These are phyloP conservation scores for Aureobasidium sp. DNA, from an alignment of 2,329 filamentous ascomycete species.

Conservation along the genomic window DNA sequence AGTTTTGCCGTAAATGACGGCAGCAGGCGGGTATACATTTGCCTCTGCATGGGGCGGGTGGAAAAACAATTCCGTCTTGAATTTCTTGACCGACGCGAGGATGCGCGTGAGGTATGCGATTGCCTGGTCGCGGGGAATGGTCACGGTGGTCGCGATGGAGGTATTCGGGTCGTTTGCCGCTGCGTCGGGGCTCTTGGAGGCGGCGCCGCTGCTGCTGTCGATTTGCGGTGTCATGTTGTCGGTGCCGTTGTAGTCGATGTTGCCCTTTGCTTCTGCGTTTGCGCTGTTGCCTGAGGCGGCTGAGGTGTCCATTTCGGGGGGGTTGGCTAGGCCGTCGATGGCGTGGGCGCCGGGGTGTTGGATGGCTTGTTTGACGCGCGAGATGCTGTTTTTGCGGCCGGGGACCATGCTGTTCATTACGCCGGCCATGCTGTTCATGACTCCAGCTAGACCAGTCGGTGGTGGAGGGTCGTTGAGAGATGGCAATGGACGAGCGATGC, in stretches of 20 bases:
- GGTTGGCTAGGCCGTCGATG: constrained; percentile 21
- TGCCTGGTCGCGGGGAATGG: constrained; percentile 46
- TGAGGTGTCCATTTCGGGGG: constrained; percentile 21
- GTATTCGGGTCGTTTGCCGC: constrained; percentile 14
- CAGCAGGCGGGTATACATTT: constrained; percentile 75
- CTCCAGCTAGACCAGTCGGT: constrained; percentile 32
- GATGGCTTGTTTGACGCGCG: constrained; percentile 7
- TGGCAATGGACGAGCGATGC: constrained; percentile 59
- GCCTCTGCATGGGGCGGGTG: constrained; percentile 46
- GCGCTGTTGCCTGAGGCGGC: constrained; percentile 31
- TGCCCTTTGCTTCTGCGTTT: constrained; percentile 14
- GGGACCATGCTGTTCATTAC: constrained; percentile 28
- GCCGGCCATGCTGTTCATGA: constrained; percentile 40
- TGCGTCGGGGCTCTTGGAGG: constrained; percentile 1
- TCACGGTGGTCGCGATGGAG: constrained; percentile 33
- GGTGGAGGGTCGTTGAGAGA: constrained; percentile 33
- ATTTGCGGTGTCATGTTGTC: constrained; percentile 23
- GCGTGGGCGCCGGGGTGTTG: constrained; percentile 14
- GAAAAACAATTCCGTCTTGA: constrained; percentile 67
- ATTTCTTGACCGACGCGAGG: constrained; percentile 59
- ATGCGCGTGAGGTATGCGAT: constrained; percentile 65
- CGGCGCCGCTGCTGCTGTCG: neutral
- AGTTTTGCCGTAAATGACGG: constrained; percentile 77
- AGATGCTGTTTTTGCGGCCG: constrained; percentile 21
- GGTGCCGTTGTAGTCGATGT: constrained; percentile 33